These are phyloP conservation scores for Paxillus ammoniavirescens DNA, from an alignment of 768 basidiomycete genomes.

Conservation along the genomic window DNA sequence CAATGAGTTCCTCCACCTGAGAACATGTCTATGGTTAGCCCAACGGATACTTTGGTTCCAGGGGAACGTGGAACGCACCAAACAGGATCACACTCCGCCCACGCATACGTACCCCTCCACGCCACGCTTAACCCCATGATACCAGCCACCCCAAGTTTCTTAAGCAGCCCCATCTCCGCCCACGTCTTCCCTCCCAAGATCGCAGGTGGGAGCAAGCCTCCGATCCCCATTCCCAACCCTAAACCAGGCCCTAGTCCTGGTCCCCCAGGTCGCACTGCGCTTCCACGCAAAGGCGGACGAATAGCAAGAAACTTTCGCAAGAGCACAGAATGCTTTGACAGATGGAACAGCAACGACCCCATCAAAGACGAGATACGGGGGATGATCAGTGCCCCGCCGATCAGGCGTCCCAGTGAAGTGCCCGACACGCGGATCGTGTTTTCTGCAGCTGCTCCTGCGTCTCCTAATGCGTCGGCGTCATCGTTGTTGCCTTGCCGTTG, in stretches of 20 bases:
- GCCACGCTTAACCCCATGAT: constrained; percentile 45
- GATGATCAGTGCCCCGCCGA: constrained; percentile 68
- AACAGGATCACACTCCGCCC: constrained; percentile 69
- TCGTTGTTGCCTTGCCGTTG: constrained; percentile 14
- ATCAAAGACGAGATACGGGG: constrained; percentile 65
- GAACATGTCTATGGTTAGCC: no score
- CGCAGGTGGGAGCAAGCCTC: constrained; percentile 10
- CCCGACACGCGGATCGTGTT: constrained; percentile 57
- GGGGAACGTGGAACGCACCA: constrained; percentile 43
- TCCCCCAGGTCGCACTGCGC: constrained; percentile 9
- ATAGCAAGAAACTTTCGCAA: constrained; percentile 26
- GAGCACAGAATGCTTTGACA: constrained; percentile 41
- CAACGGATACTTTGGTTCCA: background rate
- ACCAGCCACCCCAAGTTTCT: constrained; percentile 26
- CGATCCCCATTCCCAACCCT: constrained; percentile 1
- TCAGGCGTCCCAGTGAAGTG: constrained; percentile 59
- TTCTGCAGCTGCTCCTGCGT: constrained; percentile 52
- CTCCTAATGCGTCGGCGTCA: constrained; percentile 12
- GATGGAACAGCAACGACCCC: constrained; percentile 56
- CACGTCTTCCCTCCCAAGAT: constrained; percentile 16
- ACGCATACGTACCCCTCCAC: constrained; percentile 57
- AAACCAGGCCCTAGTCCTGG: background rate
- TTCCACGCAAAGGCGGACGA: constrained; percentile 16
- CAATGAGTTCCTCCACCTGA: constrained; percentile 64
- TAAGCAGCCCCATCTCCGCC: constrained; percentile 17